Base-by-base conservation (phyloP, 768 basidiomycete species). In the Boletus subparvulus region DNA sequence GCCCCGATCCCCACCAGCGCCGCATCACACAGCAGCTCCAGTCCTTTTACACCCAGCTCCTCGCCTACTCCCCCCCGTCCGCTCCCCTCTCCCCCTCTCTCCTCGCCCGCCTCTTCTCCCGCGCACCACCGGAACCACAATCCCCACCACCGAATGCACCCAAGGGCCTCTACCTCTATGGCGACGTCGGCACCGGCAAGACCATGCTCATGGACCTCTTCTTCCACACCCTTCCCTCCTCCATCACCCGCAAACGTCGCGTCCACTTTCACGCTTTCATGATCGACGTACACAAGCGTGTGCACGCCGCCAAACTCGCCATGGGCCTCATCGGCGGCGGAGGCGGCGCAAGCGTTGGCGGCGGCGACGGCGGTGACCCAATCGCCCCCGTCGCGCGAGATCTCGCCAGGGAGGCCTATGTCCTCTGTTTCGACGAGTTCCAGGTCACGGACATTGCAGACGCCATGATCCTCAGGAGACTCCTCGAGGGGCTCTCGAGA, bases 131-230 rank as follows among this genome's bases (percentile, higher is more conserved):
- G 12, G 58, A 59, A 11, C 61, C 64, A 9, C 57, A 63, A 3
- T 46, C 68, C 3, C 77, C 81, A 9, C 83, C 83, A 1, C 75
- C 77, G 30, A 71, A 78, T 47, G 81, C 83, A 1, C 94, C 93
- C 4, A 90, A 89, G 65, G 93, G 96, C 11, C 80, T 98, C 32
- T 98, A 99, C 75, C 86, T 99, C 19, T 94, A 91, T 69, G 97
- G 96, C 33, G 91, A 94, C 63, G 97, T 99, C 57, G 96, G 96
- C 3, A 97, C 96, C 10, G 96, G 97, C 14, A 98, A 98, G 78
- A 90, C 90, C 0, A 98, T 98, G 95, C 86, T 99, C 60, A 99
- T 99, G 97, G 97, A 99, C 72, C 79, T 99, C 24, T 97, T 97
- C 73, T 94, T 90, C 76, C 83, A 86, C 60, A 85, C 94, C 2